Evolutionary conservation across 139 green algal species (phyloP), one percentile per base, ranked within the genome.

Genomic region (Chlamydomonas sp.): DNA sequence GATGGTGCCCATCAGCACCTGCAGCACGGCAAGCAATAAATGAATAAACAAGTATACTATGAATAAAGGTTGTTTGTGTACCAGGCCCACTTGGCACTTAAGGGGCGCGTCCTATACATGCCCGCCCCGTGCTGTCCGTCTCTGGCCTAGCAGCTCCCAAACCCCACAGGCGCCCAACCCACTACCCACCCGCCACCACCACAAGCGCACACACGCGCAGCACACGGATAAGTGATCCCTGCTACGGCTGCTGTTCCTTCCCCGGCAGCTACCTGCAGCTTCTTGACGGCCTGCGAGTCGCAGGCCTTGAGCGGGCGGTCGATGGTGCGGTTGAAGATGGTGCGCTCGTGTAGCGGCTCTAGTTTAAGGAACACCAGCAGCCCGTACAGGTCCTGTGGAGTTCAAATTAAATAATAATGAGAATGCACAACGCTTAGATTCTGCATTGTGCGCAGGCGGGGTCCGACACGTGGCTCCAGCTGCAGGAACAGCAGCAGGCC

Each of bases 231-330:
- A 49, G 31, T 49, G 31, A 49, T 49, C 31, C 31, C 31, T 49
- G 31, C 31, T 49, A 49, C 31, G 31, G 31, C 31, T 49, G 31
- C 31, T 49, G 31, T 49, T 49, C 31, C 31, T 49, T 49, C 31
- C 31, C 31, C 31, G 31, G 31, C 31, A 49, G 31, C 31, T 49
- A 92, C 93, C 89, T 95, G 92, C 66, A 96, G 81, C 14, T 85
- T 87, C 80, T 88, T 89, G 17, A 96, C 71, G 0, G 86, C 94
- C 2, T 63, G 62, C 10, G 77, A 63, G 62, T 95, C 88, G 12
- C 89, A 20, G 3, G 78, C 57, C 78, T 93, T 93, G 14, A 97
- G 84, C 16, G 95, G 95, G 16, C 94, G 87, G 85, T 97, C 91
- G 9, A 96, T 80, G 15, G 77, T 79, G 57, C 93, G 89, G 61